Evolutionary conservation across 148 eudicot genomes (phyloP).

Genomic region (Chenopodium berlandieri): DNA sequence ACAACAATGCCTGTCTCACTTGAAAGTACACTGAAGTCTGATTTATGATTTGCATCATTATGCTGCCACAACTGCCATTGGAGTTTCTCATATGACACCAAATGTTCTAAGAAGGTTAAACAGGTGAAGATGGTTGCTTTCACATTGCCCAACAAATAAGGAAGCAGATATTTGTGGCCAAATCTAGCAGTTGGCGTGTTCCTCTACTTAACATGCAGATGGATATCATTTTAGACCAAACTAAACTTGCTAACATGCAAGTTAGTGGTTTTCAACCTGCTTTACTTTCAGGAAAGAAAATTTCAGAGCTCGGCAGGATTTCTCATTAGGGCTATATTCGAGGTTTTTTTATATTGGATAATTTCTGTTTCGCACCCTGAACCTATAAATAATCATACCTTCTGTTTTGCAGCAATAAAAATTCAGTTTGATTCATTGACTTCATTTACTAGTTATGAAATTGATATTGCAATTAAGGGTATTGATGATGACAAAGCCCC

Average conservation of each 20-base stretch:
- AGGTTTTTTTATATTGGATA: not conserved
- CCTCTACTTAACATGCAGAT: not conserved
- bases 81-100: not conserved
- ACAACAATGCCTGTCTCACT: slow-evolving; percentile 32
- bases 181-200: not conserved
- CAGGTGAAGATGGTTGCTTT: not conserved
- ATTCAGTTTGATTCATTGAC: no score
- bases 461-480: no score
- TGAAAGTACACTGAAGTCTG: slow-evolving; percentile 31
- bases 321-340: not conserved
- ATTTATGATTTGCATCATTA: not conserved
- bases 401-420: no score
- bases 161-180: not conserved
- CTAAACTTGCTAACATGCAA: not conserved
- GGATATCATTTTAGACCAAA: not conserved
- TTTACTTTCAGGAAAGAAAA: not conserved
- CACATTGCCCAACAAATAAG: not conserved
- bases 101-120: not conserved
- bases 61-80: not conserved
- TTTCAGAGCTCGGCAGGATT: no score
- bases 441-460: rapidly evolving
- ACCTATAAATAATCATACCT: not conserved
- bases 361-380: not conserved
- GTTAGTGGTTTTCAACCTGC: not conserved
- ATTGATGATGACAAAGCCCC: no score